Conservation (phyloP, 1,139 yeast species). For the Pichiaceae sp. region DNA sequence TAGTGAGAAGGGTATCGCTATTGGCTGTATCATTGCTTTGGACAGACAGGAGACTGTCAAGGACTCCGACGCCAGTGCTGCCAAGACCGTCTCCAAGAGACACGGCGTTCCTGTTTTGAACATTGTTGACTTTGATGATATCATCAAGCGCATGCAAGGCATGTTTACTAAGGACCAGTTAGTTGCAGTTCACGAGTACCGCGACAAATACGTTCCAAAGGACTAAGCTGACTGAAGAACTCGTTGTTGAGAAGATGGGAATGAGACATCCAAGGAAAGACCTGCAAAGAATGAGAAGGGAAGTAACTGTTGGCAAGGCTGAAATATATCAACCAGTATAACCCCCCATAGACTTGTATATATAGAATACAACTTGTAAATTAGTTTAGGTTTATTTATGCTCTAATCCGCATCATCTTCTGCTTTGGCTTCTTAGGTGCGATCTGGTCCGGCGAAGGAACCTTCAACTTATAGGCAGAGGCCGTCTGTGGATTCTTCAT, state of each 20-base stretch:
- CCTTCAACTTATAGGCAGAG: slow-evolving; percentile 48
- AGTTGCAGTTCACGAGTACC: slow-evolving; percentile 50
- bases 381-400: slow-evolving; percentile 14
- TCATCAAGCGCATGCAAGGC: slow-evolving; percentile 49
- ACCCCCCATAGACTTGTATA: no score
- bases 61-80: slow-evolving; percentile 65
- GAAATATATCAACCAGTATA: no score
- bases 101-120: slow-evolving; percentile 77
- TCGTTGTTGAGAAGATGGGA: no score
- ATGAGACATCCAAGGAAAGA: no score
- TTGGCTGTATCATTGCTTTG: slow-evolving; percentile 82
- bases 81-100: slow-evolving; percentile 65
- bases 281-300: no score
- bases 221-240: no score
- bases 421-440: slow-evolving; percentile 36
- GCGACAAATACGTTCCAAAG: slow-evolving; percentile 41
- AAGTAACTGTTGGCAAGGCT: no score
- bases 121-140: slow-evolving; percentile 70
- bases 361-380: not conserved
- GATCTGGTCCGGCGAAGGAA: slow-evolving; percentile 22
- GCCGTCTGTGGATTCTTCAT: slow-evolving; percentile 83
- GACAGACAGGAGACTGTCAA: slow-evolving; percentile 89
- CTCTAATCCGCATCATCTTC: slow-evolving; percentile 33
- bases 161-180: slow-evolving; percentile 48
- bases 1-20: slow-evolving; percentile 62